These are phyloP conservation scores for Aureobasidium sp. DNA, from an alignment of 2,329 filamentous ascomycete genomes.

Conservation along the genomic window DNA sequence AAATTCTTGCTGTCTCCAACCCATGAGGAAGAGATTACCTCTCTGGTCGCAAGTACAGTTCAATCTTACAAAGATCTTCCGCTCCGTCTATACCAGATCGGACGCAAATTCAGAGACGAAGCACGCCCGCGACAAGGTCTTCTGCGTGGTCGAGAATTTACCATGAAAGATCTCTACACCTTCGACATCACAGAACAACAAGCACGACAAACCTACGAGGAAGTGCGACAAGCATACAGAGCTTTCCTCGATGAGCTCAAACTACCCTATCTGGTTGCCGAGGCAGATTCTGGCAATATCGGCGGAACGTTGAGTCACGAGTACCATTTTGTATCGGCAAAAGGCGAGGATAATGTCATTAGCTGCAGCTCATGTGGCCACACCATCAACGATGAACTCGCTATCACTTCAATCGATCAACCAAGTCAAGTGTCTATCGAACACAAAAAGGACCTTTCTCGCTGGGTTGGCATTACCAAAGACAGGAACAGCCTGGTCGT, in stretches of 20 bases:
- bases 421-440: not conserved
- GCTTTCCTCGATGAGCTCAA: constrained; percentile 75
- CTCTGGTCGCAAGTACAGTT: constrained; percentile 63
- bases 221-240: constrained; percentile 67
- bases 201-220: constrained; percentile 74
- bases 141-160: constrained; percentile 79
- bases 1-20: constrained; percentile 79
- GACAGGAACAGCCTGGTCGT: constrained; percentile 63
- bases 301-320: constrained; percentile 90
- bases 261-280: constrained; percentile 74
- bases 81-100: constrained; percentile 82
- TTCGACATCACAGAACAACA: constrained; percentile 65
- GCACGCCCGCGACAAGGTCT: constrained; percentile 80
- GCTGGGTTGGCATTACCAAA: constrained; percentile 59
- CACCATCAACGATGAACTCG: constrained; percentile 80
- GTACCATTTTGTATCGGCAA: constrained; percentile 73
- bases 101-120: constrained; percentile 92
- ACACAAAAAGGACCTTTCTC: constrained; percentile 21
- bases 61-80: constrained; percentile 83
- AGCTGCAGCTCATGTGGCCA: constrained; percentile 68
- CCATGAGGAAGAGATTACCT: constrained; percentile 93
- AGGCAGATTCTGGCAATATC: constrained; percentile 93
- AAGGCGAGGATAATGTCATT: constrained; percentile 81
- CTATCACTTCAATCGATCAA: constrained; percentile 3
- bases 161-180: constrained; percentile 98